These are phyloP conservation scores for Acacia concinna DNA, from an alignment of 331 rosid genomes.

Conservation along the genomic window DNA sequence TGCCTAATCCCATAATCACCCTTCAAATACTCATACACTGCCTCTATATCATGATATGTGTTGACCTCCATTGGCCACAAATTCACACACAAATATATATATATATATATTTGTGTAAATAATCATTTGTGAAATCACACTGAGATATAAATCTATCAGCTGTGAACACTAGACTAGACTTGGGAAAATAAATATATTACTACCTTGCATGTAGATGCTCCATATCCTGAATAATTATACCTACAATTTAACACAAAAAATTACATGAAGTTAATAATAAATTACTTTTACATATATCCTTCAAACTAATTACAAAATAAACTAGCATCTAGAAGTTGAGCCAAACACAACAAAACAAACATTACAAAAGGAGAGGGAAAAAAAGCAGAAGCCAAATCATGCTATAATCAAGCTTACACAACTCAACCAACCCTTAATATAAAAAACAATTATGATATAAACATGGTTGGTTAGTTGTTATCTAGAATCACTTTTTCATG, in stretches of 20 bases:
- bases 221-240: conserved; percentile 7
- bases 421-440: not conserved
- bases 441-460: not conserved
- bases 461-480: too few relatives aligned
- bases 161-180: too few relatives aligned
- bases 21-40: not conserved
- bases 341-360: not conserved
- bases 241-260: not conserved
- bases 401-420: not conserved
- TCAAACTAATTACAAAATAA: not conserved
- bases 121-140: too few relatives aligned
- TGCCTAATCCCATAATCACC: not conserved
- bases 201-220: conserved; percentile 11
- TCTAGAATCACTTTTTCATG: too few relatives aligned
- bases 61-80: conserved; percentile 48
- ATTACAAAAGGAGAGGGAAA: too few relatives aligned
- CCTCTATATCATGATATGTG: conserved; percentile 10
- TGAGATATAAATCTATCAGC: too few relatives aligned
- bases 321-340: not conserved
- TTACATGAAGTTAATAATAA: not conserved
- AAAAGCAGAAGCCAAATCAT: not conserved
- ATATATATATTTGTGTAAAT: too few relatives aligned
- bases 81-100: conserved; percentile 3
- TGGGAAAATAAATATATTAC: not conserved
- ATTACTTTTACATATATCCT: not conserved